Percentiles rank a stretch among this genome's conserved stretches.
phyloP scores from a whole-genome alignment of 225 moss, liverwort and hornwort species.

The Physcomitrium patens region DNA sequence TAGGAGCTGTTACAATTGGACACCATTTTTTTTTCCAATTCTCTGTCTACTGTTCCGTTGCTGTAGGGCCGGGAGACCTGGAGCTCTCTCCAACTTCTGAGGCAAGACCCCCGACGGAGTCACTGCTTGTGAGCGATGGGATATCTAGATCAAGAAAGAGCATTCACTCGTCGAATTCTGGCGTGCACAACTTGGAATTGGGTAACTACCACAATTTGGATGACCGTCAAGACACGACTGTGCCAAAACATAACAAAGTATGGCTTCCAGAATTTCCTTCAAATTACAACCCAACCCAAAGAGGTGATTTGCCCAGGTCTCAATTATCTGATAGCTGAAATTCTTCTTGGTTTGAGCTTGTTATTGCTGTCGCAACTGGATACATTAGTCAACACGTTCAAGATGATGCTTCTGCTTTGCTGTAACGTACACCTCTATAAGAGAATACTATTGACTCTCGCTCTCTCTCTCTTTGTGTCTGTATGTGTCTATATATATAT shows the following conservation, averaged over 20 bases:
- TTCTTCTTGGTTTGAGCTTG: conserved; percentile 6
- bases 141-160: conserved; percentile 31
- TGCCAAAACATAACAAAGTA: conserved; percentile 36
- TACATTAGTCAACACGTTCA: neutral
- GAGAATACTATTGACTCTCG: too few relatives aligned
- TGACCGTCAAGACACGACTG: conserved; percentile 28
- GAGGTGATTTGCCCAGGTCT: conserved; percentile 29
- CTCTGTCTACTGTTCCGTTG: neutral
- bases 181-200: conserved; percentile 37
- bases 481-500: too few relatives aligned
- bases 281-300: conserved; percentile 46
- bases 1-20: neutral
- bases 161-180: conserved; percentile 31
- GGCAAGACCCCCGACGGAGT: conserved; percentile 2
- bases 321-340: neutral
- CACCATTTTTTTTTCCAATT: neutral
- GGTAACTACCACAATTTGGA: conserved; percentile 33
- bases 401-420: conserved; percentile 1
- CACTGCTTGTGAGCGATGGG: conserved; percentile 29
- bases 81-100: conserved; percentile 21
- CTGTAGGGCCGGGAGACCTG: conserved; percentile 43
- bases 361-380: neutral
- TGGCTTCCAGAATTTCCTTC: conserved; percentile 45
- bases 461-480: too few relatives aligned
- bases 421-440: neutral